Conservation (phyloP, 257 asterid genomes). For the Scutellaria baicalensis region DNA sequence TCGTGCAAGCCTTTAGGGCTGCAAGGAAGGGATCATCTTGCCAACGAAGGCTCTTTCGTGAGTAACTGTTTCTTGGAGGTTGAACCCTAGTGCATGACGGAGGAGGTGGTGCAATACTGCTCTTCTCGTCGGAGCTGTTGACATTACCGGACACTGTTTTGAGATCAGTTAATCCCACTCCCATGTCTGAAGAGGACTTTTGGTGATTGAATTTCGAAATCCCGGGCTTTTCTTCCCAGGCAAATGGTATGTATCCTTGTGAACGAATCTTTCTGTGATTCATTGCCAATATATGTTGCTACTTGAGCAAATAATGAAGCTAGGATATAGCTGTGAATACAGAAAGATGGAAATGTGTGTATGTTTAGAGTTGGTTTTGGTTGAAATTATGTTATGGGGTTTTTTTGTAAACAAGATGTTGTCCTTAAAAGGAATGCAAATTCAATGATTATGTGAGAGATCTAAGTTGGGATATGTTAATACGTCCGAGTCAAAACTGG, state of each 20-base stretch:
- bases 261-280: constrained; percentile 32
- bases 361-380: background rate
- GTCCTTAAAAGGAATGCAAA: background rate
- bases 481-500: constrained; percentile 1
- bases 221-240: constrained; percentile 84
- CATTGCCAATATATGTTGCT: constrained; percentile 17
- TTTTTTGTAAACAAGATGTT: background rate
- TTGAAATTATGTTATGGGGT: background rate
- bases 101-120: constrained; percentile 17
- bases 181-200: constrained; percentile 12
- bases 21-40: constrained; percentile 55
- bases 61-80: constrained; percentile 16
- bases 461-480: background rate
- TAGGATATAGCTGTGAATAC: no score
- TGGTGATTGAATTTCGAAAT: constrained; percentile 35
- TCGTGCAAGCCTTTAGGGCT: constrained; percentile 50
- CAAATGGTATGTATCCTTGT: constrained; percentile 50
- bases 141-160: background rate
- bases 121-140: no score
- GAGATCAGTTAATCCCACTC: background rate
- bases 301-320: no score
- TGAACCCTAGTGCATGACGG: constrained; percentile 26
- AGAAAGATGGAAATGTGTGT: background rate
- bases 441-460: background rate
- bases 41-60: constrained; percentile 7